Percentiles rank a stretch among this genome's conserved stretches.
Evolutionary conservation across 768 basidiomycete species (phyloP).

Genomic region (Rhizopogon roseolus): DNA sequence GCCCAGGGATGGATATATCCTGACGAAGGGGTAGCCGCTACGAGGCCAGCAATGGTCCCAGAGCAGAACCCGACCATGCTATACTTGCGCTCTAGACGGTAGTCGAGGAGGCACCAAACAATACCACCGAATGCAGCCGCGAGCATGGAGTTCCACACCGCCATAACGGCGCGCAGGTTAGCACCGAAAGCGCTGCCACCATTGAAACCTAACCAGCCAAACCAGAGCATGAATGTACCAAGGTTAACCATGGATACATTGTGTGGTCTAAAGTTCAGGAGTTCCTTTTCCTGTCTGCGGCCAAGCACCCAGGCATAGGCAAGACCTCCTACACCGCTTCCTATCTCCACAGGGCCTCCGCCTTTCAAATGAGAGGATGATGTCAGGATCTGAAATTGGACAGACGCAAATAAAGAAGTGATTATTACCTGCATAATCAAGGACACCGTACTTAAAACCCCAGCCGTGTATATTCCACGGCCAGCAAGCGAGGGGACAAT

Average conservation of each 20-base stretch:
- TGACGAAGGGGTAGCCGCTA: conserved; percentile 84
- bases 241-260: conserved; percentile 81
- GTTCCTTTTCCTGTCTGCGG: conserved; percentile 64
- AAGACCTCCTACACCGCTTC: conserved; percentile 78
- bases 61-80: conserved; percentile 89
- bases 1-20: conserved; percentile 80
- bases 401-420: conserved; percentile 1
- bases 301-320: conserved; percentile 88
- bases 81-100: conserved; percentile 73
- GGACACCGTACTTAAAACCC: conserved; percentile 79
- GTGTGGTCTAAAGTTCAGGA: conserved; percentile 81
- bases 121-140: conserved; percentile 78
- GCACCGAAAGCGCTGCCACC: conserved; percentile 86
- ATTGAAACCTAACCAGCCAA: conserved; percentile 89
- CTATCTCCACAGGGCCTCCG: conserved; percentile 86
- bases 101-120: conserved; percentile 81
- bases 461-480: conserved; percentile 79
- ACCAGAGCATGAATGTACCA: conserved; percentile 84
- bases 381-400: background rate
- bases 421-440: conserved; percentile 76
- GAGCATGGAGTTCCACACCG: conserved; percentile 87
- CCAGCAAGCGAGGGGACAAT: conserved; percentile 87
- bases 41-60: conserved; percentile 84
- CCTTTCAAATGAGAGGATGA: conserved; percentile 32
- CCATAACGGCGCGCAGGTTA: conserved; percentile 80